Conservation (phyloP, 2,329 filamentous ascomycete species). For the Cytospora piceicola region DNA sequence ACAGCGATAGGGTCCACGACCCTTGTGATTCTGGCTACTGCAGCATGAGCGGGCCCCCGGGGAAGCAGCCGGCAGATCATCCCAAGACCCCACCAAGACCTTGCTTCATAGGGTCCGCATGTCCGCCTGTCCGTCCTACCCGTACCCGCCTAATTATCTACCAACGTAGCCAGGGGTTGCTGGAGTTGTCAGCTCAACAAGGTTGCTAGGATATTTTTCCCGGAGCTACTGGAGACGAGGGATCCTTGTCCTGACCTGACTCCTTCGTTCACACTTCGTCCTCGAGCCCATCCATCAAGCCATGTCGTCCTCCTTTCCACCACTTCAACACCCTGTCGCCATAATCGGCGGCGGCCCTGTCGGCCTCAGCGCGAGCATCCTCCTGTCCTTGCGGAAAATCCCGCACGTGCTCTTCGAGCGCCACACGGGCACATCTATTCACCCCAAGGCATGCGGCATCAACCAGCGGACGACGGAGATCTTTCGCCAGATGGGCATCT, state of each 20-base stretch:
- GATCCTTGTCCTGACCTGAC: too few relatives aligned
- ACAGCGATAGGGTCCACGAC: too few relatives aligned
- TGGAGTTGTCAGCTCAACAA: background rate
- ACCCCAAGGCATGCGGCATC: slow-evolving; percentile 29
- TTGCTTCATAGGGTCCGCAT: background rate
- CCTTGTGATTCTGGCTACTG: too few relatives aligned
- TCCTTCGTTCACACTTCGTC: too few relatives aligned
- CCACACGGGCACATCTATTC: slow-evolving; percentile 28
- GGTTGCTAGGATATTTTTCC: background rate
- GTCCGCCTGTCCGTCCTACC: background rate
- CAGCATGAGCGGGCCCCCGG: background rate
- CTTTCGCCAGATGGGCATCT: slow-evolving; percentile 17
- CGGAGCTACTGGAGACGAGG: background rate
- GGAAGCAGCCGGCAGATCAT: slow-evolving; percentile 1
- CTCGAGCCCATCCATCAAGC: background rate
- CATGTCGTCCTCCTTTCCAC: background rate
- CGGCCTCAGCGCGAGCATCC: slow-evolving; percentile 28
- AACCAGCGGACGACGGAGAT: slow-evolving; percentile 24
- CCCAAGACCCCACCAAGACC: background rate
- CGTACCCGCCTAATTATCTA: background rate
- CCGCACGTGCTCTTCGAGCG: slow-evolving; percentile 31
- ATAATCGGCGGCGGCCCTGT: slow-evolving; percentile 28
- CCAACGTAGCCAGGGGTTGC: background rate
- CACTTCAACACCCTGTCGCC: slow-evolving; percentile 17
- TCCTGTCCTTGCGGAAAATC: slow-evolving; percentile 28